These are phyloP conservation scores for Schizosaccharomyces cryophilus DNA, from an alignment of 805 yeast species.

Conservation along the genomic window DNA sequence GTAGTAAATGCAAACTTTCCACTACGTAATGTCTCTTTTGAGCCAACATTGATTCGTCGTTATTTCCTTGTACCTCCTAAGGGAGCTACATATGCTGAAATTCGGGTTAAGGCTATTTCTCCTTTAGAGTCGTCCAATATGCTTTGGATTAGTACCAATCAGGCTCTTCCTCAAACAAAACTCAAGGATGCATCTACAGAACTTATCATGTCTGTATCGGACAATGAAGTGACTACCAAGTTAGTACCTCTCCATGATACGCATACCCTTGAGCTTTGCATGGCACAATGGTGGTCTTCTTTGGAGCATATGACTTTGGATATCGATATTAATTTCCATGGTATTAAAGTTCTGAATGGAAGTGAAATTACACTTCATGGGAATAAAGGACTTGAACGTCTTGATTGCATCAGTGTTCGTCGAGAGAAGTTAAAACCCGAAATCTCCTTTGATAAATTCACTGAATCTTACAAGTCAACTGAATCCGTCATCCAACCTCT, in stretches of 20 bases:
- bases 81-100: background rate
- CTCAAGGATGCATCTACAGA: background rate
- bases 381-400: background rate
- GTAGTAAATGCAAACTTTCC: background rate
- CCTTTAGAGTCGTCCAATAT: background rate
- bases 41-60: background rate
- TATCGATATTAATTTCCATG: conserved; percentile 1
- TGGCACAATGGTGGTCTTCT: conserved; percentile 2
- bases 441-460: background rate
- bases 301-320: background rate
- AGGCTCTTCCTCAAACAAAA: background rate
- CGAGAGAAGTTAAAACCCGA: conserved; percentile 1
- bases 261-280: background rate
- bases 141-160: conserved; percentile 1
- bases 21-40: background rate
- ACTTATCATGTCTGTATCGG: background rate
- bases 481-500: background rate
- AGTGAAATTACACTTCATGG: background rate
- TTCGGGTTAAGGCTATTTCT: background rate
- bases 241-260: background rate
- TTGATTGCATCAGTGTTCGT: background rate
- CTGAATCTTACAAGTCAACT: background rate
- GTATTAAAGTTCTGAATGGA: background rate
- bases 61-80: background rate
- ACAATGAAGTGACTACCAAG: background rate